These are phyloP conservation scores for Pulveroboletus frians DNA, from an alignment of 768 basidiomycete species.

Conservation along the genomic window DNA sequence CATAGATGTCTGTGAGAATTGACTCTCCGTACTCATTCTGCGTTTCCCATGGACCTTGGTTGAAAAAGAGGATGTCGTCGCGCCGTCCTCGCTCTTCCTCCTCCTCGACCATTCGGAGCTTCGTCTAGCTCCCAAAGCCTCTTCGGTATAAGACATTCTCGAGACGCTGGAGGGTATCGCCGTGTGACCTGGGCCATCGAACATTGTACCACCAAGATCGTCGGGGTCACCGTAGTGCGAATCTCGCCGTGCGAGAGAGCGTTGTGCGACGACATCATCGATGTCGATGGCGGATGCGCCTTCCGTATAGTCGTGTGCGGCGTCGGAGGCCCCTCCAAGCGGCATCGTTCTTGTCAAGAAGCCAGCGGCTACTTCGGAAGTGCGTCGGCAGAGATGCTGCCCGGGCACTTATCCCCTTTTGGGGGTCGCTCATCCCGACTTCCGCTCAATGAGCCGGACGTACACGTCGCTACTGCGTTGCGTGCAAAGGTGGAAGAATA, in stretches of 20 bases:
- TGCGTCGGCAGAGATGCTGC: neutral
- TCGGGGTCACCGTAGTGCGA: constrained; percentile 53
- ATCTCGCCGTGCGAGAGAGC: constrained; percentile 52
- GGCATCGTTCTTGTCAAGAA: constrained; percentile 14
- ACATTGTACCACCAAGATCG: constrained; percentile 62
- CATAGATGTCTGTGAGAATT: constrained; percentile 35
- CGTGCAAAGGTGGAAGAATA: neutral
- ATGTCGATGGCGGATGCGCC: constrained; percentile 79
- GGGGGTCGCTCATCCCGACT: neutral
- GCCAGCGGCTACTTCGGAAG: neutral
- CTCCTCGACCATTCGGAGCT: constrained; percentile 51
- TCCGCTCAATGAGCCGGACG: neutral
- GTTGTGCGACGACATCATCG: constrained; percentile 49
- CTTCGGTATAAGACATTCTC: constrained; percentile 64
- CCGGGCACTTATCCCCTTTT: constrained; percentile 7
- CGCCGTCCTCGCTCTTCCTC: constrained; percentile 46
- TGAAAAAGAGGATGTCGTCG: constrained; percentile 21
- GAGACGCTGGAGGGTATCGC: constrained; percentile 77
- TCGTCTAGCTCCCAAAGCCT: constrained; percentile 38
- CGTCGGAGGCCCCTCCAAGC: constrained; percentile 3
- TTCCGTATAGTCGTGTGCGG: constrained; percentile 71
- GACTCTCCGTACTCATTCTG: constrained; percentile 42
- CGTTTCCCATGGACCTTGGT: constrained; percentile 32
- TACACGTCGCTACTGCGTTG: constrained; percentile 1
- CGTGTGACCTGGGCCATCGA: constrained; percentile 62